A percentile compares a stretch with the other conserved stretches of the same genome.
Conservation (phyloP, 1,284 basidiomycete genomes). For the Heliocybe sulcata region DNA sequence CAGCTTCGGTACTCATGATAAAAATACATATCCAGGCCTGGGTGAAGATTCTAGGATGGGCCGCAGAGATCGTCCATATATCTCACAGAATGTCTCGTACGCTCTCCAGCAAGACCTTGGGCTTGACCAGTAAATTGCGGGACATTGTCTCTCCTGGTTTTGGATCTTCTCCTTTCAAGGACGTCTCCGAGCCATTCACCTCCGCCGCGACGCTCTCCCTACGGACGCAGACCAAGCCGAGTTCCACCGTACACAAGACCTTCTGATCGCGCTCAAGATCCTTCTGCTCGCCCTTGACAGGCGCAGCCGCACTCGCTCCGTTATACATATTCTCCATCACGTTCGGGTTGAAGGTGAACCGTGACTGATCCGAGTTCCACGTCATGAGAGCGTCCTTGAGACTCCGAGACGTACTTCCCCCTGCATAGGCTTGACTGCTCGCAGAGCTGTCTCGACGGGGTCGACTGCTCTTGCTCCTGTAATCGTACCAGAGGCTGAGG, state of each 20-base stretch:
- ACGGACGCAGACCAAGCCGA: constrained; percentile 22
- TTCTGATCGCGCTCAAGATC: constrained; percentile 4
- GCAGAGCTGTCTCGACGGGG: neutral
- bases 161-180: constrained; percentile 6
- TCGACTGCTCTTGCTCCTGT: neutral
- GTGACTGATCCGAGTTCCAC: neutral
- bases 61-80: no score
- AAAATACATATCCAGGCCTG: no score
- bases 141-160: constrained; percentile 10
- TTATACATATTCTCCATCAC: constrained; percentile 2
- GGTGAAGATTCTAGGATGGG: no score
- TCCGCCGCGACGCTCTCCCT: constrained; percentile 9
- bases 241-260: constrained; percentile 29
- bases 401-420: neutral
- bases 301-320: neutral
- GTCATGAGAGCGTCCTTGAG: neutral
- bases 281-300: neutral
- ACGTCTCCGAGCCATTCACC: constrained; percentile 5
- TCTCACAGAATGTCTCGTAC: constrained; percentile 23
- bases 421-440: neutral
- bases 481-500: neutral
- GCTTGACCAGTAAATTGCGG: constrained; percentile 25
- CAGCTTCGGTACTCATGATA: no score
- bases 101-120: constrained; percentile 28
- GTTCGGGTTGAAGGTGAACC: neutral